Conservation (phyloP, 2,329 filamentous ascomycete species). For the Fusarium longipes region DNA sequence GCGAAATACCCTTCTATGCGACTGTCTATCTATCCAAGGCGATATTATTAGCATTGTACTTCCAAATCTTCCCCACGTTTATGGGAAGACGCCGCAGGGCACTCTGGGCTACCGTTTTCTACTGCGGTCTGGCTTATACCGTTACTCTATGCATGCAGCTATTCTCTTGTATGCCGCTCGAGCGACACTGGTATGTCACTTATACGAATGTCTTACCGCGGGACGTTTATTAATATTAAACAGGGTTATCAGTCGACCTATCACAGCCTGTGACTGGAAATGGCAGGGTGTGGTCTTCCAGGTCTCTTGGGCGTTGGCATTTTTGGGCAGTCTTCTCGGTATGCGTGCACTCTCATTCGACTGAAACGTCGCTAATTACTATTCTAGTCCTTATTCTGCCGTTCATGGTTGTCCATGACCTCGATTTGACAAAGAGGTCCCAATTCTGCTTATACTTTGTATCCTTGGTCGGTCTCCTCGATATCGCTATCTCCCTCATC, state of each 20-base stretch:
- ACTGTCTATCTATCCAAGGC: slow-evolving; percentile 30
- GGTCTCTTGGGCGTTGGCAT: slow-evolving; percentile 27
- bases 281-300: slow-evolving; percentile 32
- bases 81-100: slow-evolving; percentile 28
- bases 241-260: slow-evolving; percentile 21
- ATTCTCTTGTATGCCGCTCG: slow-evolving; percentile 33
- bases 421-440: slow-evolving; percentile 16
- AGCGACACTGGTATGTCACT: slow-evolving; percentile 26
- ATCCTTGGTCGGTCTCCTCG: slow-evolving; percentile 26
- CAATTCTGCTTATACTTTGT: slow-evolving; percentile 24
- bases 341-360: too few species aligned
- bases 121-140: slow-evolving; percentile 17
- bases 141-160: slow-evolving; percentile 23
- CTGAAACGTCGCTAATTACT: neutral
- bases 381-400: slow-evolving; percentile 20
- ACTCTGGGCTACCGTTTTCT: slow-evolving; percentile 14
- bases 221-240: neutral
- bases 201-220: neutral
- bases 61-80: slow-evolving; percentile 22
- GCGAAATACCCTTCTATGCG: slow-evolving; percentile 33
- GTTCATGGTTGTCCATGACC: slow-evolving; percentile 24
- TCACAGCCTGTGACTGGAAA: slow-evolving; percentile 17
- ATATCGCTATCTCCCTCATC: slow-evolving; percentile 28
- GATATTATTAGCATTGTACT: slow-evolving; percentile 25
- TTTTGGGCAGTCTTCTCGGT: slow-evolving; percentile 29